A percentile compares a stretch with the other conserved stretches of the same genome.
Evolutionary conservation across 1,284 basidiomycete species (phyloP).

Genomic region (Amylostereum areolatum): DNA sequence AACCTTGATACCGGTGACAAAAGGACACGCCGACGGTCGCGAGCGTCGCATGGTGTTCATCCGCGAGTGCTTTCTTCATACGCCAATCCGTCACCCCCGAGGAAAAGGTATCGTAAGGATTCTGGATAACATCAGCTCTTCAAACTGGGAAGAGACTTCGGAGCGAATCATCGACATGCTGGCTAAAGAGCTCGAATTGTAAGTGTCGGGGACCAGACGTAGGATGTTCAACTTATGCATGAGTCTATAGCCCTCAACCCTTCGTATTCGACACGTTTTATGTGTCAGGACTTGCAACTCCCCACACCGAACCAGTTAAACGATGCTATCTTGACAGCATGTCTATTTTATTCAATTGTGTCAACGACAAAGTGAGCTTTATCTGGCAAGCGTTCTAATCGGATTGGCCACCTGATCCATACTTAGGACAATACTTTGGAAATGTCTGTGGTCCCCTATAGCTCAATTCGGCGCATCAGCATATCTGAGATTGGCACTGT

Average conservation of each 20-base stretch:
- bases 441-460: constrained; percentile 35
- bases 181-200: constrained; percentile 46
- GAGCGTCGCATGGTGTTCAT: constrained; percentile 40
- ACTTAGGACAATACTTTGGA: constrained; percentile 35
- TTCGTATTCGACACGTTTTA: constrained; percentile 40
- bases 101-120: constrained; percentile 33
- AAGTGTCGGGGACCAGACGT: constrained; percentile 16
- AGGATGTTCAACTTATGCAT: constrained; percentile 1
- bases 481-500: constrained; percentile 25
- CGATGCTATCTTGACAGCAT: constrained; percentile 47
- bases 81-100: constrained; percentile 10
- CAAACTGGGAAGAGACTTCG: constrained; percentile 50
- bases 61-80: constrained; percentile 37
- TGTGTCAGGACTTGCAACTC: constrained; percentile 28
- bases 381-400: background rate
- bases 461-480: constrained; percentile 35
- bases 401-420: background rate
- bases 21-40: constrained; percentile 25
- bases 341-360: constrained; percentile 44
- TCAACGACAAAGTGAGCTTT: constrained; percentile 28
- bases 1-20: constrained; percentile 43
- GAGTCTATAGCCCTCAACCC: constrained; percentile 47
- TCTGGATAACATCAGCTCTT: constrained; percentile 33
- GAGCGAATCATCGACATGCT: constrained; percentile 42
- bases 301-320: constrained; percentile 30